Evolutionary conservation across 2,329 filamentous ascomycete genomes (phyloP), one percentile per base, ranked within the genome.

Genomic region (Trichoderma guizhouense): DNA sequence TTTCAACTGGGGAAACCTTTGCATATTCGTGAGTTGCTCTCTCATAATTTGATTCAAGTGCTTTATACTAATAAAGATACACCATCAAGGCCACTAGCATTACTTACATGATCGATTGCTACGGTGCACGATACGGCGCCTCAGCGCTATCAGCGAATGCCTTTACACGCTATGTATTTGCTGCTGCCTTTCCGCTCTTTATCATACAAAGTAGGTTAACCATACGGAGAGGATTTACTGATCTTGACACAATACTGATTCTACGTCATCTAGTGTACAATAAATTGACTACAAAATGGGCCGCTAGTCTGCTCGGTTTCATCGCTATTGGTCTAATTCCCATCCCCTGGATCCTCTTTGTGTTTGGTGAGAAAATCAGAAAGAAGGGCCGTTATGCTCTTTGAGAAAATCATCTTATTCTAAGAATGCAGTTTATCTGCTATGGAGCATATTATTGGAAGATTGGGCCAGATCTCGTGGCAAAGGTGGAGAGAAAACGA

Each of bases 101-200:
- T 18, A 69, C 69, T 2, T 75, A 76, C 51, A 73, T 76, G 71
- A 66, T 76, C 0, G 75, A 76, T 55, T 75, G 73, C 15, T 76
- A 75, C 53, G 72, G 75, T 1, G 60, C 67, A 3, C 70, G 72
- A 15, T 71, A 69, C 11, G 65, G 71, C 4, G 73, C 74, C 4
- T 74, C 74, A 3, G 76, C 76, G 0, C 69, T 76, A 9, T 84
- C 84, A 1, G 84, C 85, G 0, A 86, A 86, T 67, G 81, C 82
- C 0, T 76, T 86, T 5, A 71, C 82, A n/a, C 78, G 84, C 53
- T 86, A 84, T 57, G 75, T 75, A 0, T 76, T 85, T 11, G 82
- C 81, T 2, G 80, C 81, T 0, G 80, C 76, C 0, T 86, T 86
- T 61, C 84, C 84, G 2, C 75, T 86, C 0, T 86, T 86, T 72